Evolutionary conservation across 2,329 filamentous ascomycete species (phyloP), one percentile per base, ranked within the genome.

Genomic region (Fusarium nematophilum): DNA sequence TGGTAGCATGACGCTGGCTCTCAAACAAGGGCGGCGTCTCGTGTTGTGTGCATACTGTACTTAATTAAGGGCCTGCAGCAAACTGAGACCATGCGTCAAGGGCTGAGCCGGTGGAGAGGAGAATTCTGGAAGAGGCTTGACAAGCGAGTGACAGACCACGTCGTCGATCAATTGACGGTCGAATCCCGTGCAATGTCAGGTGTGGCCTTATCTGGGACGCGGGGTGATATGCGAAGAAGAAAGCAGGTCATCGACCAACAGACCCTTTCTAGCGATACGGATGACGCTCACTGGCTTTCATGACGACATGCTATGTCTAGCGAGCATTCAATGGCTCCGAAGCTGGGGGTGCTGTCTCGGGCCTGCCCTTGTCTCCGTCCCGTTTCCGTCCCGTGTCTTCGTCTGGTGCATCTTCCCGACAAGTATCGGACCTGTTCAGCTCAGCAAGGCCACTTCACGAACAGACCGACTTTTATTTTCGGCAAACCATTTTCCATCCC

Each of bases 401-500:
- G 37, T 29, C 45, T 27, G 40, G 42, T 62, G 55, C 43, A 65
- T 54, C 54, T 23, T 57, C 53, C 64, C 61, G 49, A 66, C 26
- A 52, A 30, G 18, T 25, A 21, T 45, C 60, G 52, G 56, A 14
- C 45, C 46, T 56, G 34, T 43, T 29, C 45, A 57, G 46, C 45
- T 42, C 34, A 31, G 21, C 37, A 47, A 46, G 14, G 26, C 31
- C 48, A 42, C n/a, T n/a, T 30, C 40, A 27, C 30, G 25, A 46
- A 36, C 43, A 57, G 55, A 56, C 58, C 58, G 59, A 59, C 54
- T 59, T 50, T 50, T 43, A 21, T 21, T 44, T 37, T 39, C 42
- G 37, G 36, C 37, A 54, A 29, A 14, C 56, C 43, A 31, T 44
- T 27, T 40, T 39, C 30, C 14, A 26, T 55, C 30, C 23, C 30